phyloP scores from a whole-genome alignment of 257 asterid genomes.

The Oldenlandia corymbosa region DNA sequence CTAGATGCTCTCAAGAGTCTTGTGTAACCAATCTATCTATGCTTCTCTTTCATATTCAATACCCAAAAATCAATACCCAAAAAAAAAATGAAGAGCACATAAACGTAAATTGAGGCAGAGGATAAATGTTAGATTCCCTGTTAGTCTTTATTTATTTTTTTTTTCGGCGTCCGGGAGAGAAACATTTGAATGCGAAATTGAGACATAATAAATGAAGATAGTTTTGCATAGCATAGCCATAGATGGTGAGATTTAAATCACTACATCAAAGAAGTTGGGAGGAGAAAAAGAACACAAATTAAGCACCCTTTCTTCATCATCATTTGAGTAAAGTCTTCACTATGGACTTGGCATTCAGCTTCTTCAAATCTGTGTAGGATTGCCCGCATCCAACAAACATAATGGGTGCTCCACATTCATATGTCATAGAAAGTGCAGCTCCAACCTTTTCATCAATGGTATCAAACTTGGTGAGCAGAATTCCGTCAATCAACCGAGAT shows the following conservation, averaged over 20 bases:
- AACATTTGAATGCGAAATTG: too few species aligned
- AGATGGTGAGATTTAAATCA: conserved; percentile 5
- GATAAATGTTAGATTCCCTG: too few species aligned
- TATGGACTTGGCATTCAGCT: conserved; percentile 87
- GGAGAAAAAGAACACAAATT: not conserved
- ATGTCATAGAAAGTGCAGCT: conserved; percentile 95
- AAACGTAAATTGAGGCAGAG: too few species aligned
- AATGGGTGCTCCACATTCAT: conserved; percentile 84
- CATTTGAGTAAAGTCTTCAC: conserved; percentile 84
- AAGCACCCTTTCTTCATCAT: conserved; percentile 8
- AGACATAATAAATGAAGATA: too few species aligned
- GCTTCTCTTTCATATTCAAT: too few species aligned
- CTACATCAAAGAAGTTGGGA: not conserved
- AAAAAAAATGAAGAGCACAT: too few species aligned
- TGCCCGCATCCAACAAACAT: conserved; percentile 99
- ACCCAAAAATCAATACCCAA: too few species aligned
- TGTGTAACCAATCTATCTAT: too few species aligned
- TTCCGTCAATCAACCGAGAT: conserved; percentile 93
- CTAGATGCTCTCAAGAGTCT: too few species aligned
- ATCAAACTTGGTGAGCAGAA: conserved; percentile 89
- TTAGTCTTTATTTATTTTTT: too few species aligned
- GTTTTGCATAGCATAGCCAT: too few species aligned
- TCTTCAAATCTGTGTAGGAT: conserved; percentile 88
- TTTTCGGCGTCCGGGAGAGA: too few species aligned
- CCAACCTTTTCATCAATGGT: conserved; percentile 99